Conservation (phyloP, 1,284 basidiomycete species). For the Kwoniella shivajii region DNA sequence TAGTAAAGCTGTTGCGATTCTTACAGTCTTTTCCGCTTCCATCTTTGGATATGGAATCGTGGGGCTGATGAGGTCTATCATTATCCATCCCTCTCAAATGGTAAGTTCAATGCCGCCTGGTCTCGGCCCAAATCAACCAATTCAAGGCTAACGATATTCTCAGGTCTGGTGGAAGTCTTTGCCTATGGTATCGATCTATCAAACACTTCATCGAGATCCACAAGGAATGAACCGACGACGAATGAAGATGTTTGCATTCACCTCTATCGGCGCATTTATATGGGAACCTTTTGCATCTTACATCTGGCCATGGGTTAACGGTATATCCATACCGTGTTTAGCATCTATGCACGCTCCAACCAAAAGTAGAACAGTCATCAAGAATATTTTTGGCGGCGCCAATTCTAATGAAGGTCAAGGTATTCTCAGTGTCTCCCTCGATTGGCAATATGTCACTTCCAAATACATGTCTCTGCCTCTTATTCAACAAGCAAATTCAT, state of each 20-base stretch:
- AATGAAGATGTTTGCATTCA: conserved; percentile 63
- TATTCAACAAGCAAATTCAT: background rate
- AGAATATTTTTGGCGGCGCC: conserved; percentile 40
- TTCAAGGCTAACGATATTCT: background rate
- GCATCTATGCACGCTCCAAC: conserved; percentile 60
- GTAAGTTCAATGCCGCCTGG: background rate
- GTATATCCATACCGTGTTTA: conserved; percentile 51
- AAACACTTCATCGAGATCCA: conserved; percentile 43
- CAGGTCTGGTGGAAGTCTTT: conserved; percentile 51
- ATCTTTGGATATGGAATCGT: conserved; percentile 66
- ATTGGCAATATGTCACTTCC: conserved; percentile 26
- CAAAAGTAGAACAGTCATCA: conserved; percentile 19
- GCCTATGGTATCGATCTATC: conserved; percentile 35
- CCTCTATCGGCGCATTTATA: conserved; percentile 19
- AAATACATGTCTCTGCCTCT: conserved; percentile 28
- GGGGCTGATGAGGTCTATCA: conserved; percentile 42
- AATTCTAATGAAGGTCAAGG: conserved; percentile 39
- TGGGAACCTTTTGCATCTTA: conserved; percentile 57
- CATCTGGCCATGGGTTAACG: conserved; percentile 48
- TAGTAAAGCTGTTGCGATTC: conserved; percentile 62
- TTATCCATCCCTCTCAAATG: conserved; percentile 7
- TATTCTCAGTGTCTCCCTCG: conserved; percentile 26
- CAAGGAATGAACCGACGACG: conserved; percentile 57
- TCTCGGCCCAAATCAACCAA: background rate
- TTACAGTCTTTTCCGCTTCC: conserved; percentile 67